Percentiles rank a stretch among this genome's conserved stretches.
Evolutionary conservation across 106 monocot genomes (phyloP).

Genomic region (Phalaenopsis aphrodite): DNA sequence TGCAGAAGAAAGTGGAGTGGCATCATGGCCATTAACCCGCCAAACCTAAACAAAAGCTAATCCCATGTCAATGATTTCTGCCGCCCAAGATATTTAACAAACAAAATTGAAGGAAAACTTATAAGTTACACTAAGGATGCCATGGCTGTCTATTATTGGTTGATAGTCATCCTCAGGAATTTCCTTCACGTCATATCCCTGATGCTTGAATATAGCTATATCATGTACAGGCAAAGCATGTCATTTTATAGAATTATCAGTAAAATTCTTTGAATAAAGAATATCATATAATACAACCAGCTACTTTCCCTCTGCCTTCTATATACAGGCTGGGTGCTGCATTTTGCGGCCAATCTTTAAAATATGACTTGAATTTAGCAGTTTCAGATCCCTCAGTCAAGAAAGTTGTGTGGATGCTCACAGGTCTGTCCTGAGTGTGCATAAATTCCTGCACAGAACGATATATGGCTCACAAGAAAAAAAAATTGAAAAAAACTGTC

Average conservation of each 20-base stretch:
- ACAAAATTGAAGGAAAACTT: neutral
- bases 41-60: constrained; percentile 27
- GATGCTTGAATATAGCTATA: constrained; percentile 50
- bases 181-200: constrained; percentile 50
- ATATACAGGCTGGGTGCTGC: constrained; percentile 29
- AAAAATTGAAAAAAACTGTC: neutral
- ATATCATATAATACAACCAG: constrained; percentile 22
- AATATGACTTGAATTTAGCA: constrained; percentile 35
- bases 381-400: constrained; percentile 52
- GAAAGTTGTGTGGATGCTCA: constrained; percentile 20
- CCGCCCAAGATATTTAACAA: neutral
- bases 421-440: constrained; percentile 24
- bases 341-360: constrained; percentile 39
- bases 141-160: constrained; percentile 24
- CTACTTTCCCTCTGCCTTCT: constrained; percentile 51
- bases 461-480: neutral
- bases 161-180: constrained; percentile 29
- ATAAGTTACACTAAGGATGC: constrained; percentile 33
- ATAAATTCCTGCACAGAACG: constrained; percentile 31
- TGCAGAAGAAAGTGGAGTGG: constrained; percentile 19
- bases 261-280: neutral
- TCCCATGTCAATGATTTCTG: neutral
- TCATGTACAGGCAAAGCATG: neutral
- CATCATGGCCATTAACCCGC: constrained; percentile 25
- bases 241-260: neutral